Evolutionary conservation across 1,284 basidiomycete species (phyloP).

Genomic region (Leucoagaricus sp.): DNA sequence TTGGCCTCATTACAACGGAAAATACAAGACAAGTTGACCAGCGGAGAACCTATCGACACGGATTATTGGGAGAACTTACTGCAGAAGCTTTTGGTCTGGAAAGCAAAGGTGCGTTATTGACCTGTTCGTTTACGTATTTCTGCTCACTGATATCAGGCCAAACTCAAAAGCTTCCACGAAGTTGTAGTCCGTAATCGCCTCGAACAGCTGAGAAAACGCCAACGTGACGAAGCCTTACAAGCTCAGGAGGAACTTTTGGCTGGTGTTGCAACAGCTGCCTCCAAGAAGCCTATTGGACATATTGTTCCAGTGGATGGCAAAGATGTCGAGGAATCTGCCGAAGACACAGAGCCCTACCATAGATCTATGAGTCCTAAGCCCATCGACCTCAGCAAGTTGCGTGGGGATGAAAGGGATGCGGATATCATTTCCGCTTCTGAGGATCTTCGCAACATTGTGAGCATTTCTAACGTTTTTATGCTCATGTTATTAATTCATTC

Average conservation of each 20-base stretch:
- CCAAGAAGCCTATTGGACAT: conserved; percentile 32
- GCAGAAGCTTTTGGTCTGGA: conserved; percentile 95
- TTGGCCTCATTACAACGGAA: conserved; percentile 82
- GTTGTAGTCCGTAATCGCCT: conserved; percentile 94
- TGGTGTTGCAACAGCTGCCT: conserved; percentile 64
- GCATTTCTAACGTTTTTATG: not conserved
- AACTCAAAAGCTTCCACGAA: conserved; percentile 91
- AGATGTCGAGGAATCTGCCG: conserved; percentile 42
- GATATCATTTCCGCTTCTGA: conserved; percentile 75
- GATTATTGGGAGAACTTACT: conserved; percentile 98
- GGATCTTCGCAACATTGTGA: conserved; percentile 66
- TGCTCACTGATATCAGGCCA: conserved; percentile 56
- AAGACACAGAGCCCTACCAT: conserved; percentile 75
- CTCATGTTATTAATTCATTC: not conserved
- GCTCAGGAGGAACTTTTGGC: conserved; percentile 92
- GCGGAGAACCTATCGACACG: conserved; percentile 93
- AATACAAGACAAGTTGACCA: conserved; percentile 86
- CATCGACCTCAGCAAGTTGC: conserved; percentile 70
- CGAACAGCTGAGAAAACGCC: conserved; percentile 92
- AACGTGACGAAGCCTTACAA: conserved; percentile 91
- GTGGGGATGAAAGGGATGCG: conserved; percentile 77
- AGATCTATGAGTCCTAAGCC: conserved; percentile 81
- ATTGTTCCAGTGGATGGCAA: not conserved
- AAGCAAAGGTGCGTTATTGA: conserved; percentile 75
- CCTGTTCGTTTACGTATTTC: not conserved